These are phyloP conservation scores for Torulaspora microellipsoides DNA, from an alignment of 805 yeast species.

Conservation along the genomic window DNA sequence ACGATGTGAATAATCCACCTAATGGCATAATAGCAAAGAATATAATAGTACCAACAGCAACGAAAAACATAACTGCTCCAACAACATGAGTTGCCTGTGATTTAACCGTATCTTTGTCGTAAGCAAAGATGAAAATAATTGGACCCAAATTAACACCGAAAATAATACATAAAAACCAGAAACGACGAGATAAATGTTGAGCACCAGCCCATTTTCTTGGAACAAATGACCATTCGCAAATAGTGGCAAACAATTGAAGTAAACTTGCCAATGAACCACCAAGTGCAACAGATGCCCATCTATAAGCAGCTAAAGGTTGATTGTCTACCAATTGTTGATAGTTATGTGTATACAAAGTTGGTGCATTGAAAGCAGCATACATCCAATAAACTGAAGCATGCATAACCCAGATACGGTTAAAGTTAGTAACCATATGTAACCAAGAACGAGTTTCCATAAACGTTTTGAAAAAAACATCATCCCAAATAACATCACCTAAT, in stretches of 20 bases:
- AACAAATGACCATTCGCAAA: conserved; percentile 92
- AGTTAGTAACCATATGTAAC: conserved; percentile 92
- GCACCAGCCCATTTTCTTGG: conserved; percentile 99
- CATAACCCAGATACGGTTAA: conserved; percentile 97
- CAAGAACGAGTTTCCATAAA: conserved; percentile 95
- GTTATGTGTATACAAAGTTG: conserved; percentile 81
- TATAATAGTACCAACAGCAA: conserved; percentile 75
- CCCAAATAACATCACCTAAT: conserved; percentile 92
- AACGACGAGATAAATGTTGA: conserved; percentile 87
- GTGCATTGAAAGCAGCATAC: conserved; percentile 90
- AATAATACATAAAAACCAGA: conserved; percentile 65
- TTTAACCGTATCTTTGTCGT: conserved; percentile 60
- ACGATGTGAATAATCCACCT: conserved; percentile 93
- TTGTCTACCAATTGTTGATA: conserved; percentile 79
- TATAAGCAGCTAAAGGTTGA: conserved; percentile 82
- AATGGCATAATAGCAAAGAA: conserved; percentile 94
- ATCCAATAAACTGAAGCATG: conserved; percentile 91
- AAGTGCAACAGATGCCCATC: conserved; percentile 89
- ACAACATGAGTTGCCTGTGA: conserved; percentile 74
- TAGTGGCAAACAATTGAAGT: conserved; percentile 81
- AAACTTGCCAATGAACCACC: conserved; percentile 85
- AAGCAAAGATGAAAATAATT: conserved; percentile 76
- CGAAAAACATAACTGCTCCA: conserved; percentile 81
- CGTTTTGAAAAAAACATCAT: conserved; percentile 88
- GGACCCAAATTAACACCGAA: conserved; percentile 77